Base-by-base conservation (phyloP, 2,329 filamentous ascomycete species). In the Magnaporthiopsis rhizophila region DNA sequence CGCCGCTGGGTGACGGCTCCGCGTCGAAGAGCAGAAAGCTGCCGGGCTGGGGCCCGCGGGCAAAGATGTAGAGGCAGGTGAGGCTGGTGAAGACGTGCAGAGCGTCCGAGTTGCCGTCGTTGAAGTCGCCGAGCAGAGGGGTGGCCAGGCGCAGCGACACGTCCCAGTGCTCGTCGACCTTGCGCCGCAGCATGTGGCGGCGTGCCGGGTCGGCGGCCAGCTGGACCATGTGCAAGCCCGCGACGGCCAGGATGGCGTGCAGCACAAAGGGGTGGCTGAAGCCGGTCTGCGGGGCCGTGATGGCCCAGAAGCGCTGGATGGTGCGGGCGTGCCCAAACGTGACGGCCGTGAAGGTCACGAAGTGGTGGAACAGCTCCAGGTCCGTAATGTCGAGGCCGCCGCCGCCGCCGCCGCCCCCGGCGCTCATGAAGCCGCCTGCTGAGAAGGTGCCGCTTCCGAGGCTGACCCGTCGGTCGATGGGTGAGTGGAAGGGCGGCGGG, bases 311-410 rank as follows among this genome's bases (percentile, higher is more conserved):
- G 45, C 75, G 73, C 57, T 78, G 77, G 3, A 82, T 66, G 8
- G 72, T 67, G 0, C 77, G 72, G 53, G 80, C 76, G 8, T 71
- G 72, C 5, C 77, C 77, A 3, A 84, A 71, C 0, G 81, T 83
- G n/a, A 75, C 72, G 62, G 76, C 77, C 0, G 82, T 85, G 12
- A 77, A 78, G 0, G 77, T 80, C 59, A 76, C 78, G 67, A 77
- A 85, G 71, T 85, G 81, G 68, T 85, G 81, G 8, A 85, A 73
- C 1, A 85, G 75, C 67, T 84, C 81, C 11, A 84, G 74, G 59
- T 84, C 80, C 13, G 45, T 56, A 18, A 64, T 50, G 50, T 65
- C 59, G 15, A 65, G 56, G 34, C 56, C 32, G 34, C 32, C 45
- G 13, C 53, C 34, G 24, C 6, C 15, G 13, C 61, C 53, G 50